These are phyloP conservation scores for Cicer cuneatum DNA, from an alignment of 306 rosid genomes.

Conservation along the genomic window DNA sequence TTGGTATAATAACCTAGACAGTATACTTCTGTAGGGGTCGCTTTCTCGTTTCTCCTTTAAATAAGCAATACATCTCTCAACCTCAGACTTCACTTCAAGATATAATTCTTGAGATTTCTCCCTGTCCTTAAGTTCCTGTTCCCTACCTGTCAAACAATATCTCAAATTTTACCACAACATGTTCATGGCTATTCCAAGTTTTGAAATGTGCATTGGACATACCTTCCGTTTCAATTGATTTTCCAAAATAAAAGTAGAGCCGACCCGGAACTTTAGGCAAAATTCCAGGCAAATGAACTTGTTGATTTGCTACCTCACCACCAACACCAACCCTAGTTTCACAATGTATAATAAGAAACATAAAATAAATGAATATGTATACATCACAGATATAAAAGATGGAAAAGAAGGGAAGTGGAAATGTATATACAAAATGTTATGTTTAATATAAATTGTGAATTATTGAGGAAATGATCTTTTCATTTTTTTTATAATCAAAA, in stretches of 20 bases:
- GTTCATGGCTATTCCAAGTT: background rate
- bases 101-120: slow-evolving; percentile 67
- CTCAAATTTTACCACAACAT: slow-evolving; percentile 25
- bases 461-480: too few relatives aligned
- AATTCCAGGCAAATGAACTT: slow-evolving; percentile 67
- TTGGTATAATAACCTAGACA: slow-evolving; percentile 69
- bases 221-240: slow-evolving; percentile 87
- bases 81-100: slow-evolving; percentile 73
- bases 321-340: slow-evolving; percentile 49
- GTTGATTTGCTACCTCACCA: slow-evolving; percentile 90
- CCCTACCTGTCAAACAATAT: slow-evolving; percentile 65
- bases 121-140: slow-evolving; percentile 62
- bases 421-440: background rate
- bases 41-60: slow-evolving; percentile 69
- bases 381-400: slow-evolving; percentile 12
- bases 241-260: slow-evolving; percentile 84
- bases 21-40: slow-evolving; percentile 73
- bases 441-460: background rate
- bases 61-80: slow-evolving; percentile 71
- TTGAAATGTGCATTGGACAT: slow-evolving; percentile 14
- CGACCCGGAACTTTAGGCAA: slow-evolving; percentile 85
- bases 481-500: too few relatives aligned
- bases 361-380: background rate
- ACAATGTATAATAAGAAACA: slow-evolving; percentile 13
- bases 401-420: slow-evolving; percentile 1